Evolutionary conservation across 345 rosid genomes (phyloP), one percentile per base, ranked within the genome.

Genomic region (Dovyalis caffra): DNA sequence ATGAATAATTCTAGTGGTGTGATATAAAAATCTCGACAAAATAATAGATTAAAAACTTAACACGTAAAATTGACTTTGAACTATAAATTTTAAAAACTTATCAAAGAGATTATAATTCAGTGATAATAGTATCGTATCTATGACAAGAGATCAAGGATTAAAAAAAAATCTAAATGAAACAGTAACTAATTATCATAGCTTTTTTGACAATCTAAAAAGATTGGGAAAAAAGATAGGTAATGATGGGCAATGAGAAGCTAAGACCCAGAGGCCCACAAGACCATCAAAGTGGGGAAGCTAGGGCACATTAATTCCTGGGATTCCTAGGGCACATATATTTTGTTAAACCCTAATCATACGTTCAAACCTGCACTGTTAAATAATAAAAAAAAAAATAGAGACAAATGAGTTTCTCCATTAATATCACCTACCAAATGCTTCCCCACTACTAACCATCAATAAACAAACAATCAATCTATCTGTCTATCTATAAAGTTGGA

Each of bases 341-440:
- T 21, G 8, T 5, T 32, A 29, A 69, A 51, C 45, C 61, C 33
- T 69, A 53, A 69, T 51, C 38, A 69, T n/a, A n/a, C 20, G 29
- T 18, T 16, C 8, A n/a, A 32, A 33, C 26, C 73, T 18, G 9
- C 32, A 1, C 38, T 64, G 35, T 33, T 64, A 47, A 32, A n/a
- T 49, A 64, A 4, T 64, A 47, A 32, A n/a, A 33, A 64, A 4
- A 64, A 64, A 45, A 73, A 45, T 14, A 63, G 69, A 16, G 69
- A 64, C 62, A 32, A n/a, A 31, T 47, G 69, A 49, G 76, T 43
- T 64, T 38, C 35, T 37, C 38, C 71, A 40, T n/a, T n/a, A n/a
- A 68, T 45, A 23, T 68, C 71, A 45, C 60, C 60, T 45, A 18
- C 71, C 71, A 47, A 7, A 7, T 45, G 71, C 33, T 16, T 31